Evolutionary conservation across 495 filamentous ascomycete species (phyloP), one percentile per base, ranked within the genome.

Genomic region (Cladorrhinum samala): DNA sequence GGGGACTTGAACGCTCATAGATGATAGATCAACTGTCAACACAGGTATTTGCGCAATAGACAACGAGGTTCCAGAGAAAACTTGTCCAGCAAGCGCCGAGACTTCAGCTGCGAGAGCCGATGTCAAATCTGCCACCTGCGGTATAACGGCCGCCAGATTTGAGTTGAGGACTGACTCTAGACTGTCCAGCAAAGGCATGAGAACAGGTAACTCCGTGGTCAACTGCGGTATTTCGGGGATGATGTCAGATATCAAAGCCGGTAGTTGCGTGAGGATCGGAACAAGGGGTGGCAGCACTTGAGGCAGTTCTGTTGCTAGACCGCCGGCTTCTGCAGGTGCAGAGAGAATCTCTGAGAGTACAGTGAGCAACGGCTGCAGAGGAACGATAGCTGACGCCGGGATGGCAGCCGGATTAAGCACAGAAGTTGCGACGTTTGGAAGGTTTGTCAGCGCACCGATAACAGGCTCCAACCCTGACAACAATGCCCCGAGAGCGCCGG

Each of bases 191-290:
- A 46, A 30, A 13, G 53, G 47, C 27, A 49, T 43, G 13, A 39
- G 42, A 1, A 36, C 30, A 9, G 44, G 53, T 9, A 59, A n/a
- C 14, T 52, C 17, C 16, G 17, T 47, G 27, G 36, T 48, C 21
- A 56, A 9, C 25, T n/a, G 16, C 14, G 53, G 38, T 18, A 59
- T 25, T 18, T 55, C 20, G 20, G 57, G 19, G 20, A 23, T 23
- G 7, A 61, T 47, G 17, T 54, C 54, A 2, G 54, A 50, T n/a
- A 54, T 38, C 16, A 57, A 19, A 21, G 23, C 38, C 8, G 56
- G 40, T 14, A 37, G 30, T 27, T 44, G 39, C 20, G 45, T 54
- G 20, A 50, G 50, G 9, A 44, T 46, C 36, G 55, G 37, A n/a
- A 27, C 16, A 17, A 46, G 7, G 14, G 45, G 45, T 24, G 27